Conservation (phyloP, 73 alveolate genomes). For the Paramecium sonneborni region DNA sequence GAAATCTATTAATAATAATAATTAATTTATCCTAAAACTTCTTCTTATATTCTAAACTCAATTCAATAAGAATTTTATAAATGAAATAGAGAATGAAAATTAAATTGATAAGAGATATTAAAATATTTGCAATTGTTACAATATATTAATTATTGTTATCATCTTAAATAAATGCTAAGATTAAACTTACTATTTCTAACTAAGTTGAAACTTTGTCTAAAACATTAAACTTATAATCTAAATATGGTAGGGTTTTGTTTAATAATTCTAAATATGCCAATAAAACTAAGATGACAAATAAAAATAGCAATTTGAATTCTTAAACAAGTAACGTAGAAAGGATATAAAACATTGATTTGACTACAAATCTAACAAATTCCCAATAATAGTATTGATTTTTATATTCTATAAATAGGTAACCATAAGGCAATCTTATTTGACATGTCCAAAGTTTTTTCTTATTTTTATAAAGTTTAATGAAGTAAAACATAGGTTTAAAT, state of each 20-base stretch:
- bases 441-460: background rate
- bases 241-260: background rate
- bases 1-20: background rate
- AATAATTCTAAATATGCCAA: background rate
- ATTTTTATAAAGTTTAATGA: background rate
- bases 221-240: too few species aligned
- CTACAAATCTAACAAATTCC: background rate
- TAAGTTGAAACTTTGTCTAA: background rate
- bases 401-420: background rate
- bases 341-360: background rate
- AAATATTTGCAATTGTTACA: background rate
- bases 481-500: background rate
- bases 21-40: background rate
- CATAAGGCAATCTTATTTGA: background rate
- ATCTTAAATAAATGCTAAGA: too few species aligned
- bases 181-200: too few species aligned
- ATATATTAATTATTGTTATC: too few species aligned
- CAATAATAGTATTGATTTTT: background rate
- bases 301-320: background rate
- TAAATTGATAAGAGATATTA: background rate
- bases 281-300: background rate
- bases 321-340: background rate
- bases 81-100: background rate
- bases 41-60: background rate
- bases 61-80: background rate